Evolutionary conservation across 495 filamentous ascomycete genomes (phyloP), one percentile per base, ranked within the genome.

Genomic region (Lepraria neglecta): DNA sequence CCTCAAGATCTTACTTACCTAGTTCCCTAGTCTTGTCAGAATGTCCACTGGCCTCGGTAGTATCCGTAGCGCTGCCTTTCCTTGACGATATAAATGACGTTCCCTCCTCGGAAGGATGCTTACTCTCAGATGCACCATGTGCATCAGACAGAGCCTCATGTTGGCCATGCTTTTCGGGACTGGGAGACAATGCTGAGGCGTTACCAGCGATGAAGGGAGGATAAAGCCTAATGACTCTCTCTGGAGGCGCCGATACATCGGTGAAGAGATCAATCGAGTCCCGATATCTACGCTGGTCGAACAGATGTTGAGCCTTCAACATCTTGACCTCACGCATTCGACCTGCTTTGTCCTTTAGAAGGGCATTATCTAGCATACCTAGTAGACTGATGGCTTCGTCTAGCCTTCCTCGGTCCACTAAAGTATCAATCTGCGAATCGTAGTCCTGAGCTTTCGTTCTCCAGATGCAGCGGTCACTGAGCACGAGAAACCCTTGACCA

Each of bases 401-500:
- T 48, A 91, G 84, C 65, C 83, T 84, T 6, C 81, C 87, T 56
- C 82, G 85, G 48, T 85, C 81, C 4, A 95, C 82, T 40, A 99
- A 78, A 52, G 95, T 83, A 58, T 92, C 86, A 33, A 99, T 85
- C 68, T 99, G 94, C 0, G 87, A 83, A 67, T 96, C 90, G 65
- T 99, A 99, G 57, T 92, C 88, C 47, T 89, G 80, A n/a, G 91
- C 86, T 50, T 86, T 87, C 94, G 97, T 96, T 54, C 91, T 85
- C 95, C 95, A 99, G 35, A 99, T 88, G 24, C 78, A 86, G 17
- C 92, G 80, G 38, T 97, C 91, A 65, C 91, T 96, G 7, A 84
- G 80, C 19, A 97, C 91, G 56, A 96, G 80, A 66, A 97, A 97
- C 0, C 91, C 90, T 72, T 97, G 97, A 0, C 91, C 94, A 0